Conservation (phyloP, 805 yeast genomes). For the Kluyveromyces siamensis region DNA sequence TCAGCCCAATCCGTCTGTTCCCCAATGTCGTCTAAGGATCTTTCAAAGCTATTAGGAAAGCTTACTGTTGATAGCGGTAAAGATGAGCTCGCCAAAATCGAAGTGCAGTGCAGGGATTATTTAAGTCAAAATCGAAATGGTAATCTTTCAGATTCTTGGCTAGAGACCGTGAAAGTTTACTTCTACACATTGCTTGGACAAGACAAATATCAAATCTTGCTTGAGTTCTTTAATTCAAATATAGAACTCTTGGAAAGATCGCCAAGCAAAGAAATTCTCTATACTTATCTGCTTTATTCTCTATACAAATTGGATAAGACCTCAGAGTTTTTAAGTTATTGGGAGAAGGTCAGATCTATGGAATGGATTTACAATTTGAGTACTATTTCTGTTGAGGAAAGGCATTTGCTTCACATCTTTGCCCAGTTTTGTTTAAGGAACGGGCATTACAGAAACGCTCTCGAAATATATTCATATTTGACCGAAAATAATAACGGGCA, state of each 20-base stretch:
- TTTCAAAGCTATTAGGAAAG: conserved; percentile 19
- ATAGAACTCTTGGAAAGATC: neutral
- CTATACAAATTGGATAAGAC: conserved; percentile 45
- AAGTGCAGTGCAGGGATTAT: conserved; percentile 12
- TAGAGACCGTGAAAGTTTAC: conserved; percentile 25
- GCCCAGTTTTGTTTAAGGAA: conserved; percentile 45
- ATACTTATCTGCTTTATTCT: neutral
- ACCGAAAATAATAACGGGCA: conserved; percentile 29
- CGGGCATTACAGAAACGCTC: conserved; percentile 44
- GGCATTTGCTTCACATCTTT: conserved; percentile 39
- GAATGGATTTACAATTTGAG: neutral
- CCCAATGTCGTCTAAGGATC: conserved; percentile 16
- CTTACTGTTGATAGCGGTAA: conserved; percentile 24
- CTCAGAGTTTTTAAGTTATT: conserved; percentile 21
- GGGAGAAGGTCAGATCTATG: neutral
- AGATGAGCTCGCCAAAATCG: conserved; percentile 22
- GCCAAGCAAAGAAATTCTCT: neutral
- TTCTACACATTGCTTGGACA: conserved; percentile 55
- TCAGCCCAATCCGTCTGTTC: no score
- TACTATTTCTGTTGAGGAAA: conserved; percentile 9
- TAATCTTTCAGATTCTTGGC: conserved; percentile 14
- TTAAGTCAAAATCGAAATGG: neutral
- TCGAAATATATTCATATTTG: conserved; percentile 42
- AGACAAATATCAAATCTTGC: conserved; percentile 47
- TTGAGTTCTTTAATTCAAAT: conserved; percentile 25